Percentiles rank a stretch among this genome's conserved stretches.
These are phyloP conservation scores for Fusarium cyanostomum DNA, from an alignment of 2,329 filamentous ascomycete genomes.

Conservation along the genomic window DNA sequence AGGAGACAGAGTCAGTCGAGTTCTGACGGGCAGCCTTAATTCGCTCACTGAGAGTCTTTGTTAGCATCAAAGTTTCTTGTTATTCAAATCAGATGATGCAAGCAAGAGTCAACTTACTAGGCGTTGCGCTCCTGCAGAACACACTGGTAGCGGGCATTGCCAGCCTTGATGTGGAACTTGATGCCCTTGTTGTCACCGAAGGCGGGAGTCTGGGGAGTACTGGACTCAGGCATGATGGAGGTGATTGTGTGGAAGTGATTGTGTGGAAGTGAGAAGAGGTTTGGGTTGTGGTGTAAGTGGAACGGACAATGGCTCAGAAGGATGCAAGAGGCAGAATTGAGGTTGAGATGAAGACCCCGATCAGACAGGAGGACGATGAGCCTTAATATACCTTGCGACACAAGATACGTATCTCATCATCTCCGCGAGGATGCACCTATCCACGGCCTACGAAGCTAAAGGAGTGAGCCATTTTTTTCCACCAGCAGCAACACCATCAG, in stretches of 20 bases:
- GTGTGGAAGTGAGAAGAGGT: slow-evolving; percentile 7
- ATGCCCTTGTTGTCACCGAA: slow-evolving; percentile 53
- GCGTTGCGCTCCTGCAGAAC: slow-evolving; percentile 55
- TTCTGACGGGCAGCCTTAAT: slow-evolving; percentile 50
- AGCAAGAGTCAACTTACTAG: slow-evolving; percentile 51
- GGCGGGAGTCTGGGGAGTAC: slow-evolving; percentile 31
- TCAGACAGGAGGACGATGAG: slow-evolving; percentile 7
- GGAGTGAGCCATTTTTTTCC: slow-evolving; percentile 44
- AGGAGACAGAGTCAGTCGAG: slow-evolving; percentile 49
- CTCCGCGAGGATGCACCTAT: slow-evolving; percentile 23
- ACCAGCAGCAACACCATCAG: slow-evolving; percentile 34
- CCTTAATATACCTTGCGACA: slow-evolving; percentile 41
- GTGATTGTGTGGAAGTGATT: slow-evolving; percentile 24
- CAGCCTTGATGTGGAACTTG: slow-evolving; percentile 59
- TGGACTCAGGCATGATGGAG: slow-evolving; percentile 35
- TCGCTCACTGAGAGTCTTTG: slow-evolving; percentile 50
- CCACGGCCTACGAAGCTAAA: slow-evolving; percentile 38
- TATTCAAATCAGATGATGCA: too few relatives aligned
- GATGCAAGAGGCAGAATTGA: slow-evolving; percentile 1
- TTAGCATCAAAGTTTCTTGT: slow-evolving; percentile 1
- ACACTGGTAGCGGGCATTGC: slow-evolving; percentile 52
- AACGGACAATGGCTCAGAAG: not conserved
- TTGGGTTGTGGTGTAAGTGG: slow-evolving; percentile 18
- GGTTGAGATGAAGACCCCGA: not conserved
- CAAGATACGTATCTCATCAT: slow-evolving; percentile 41